Conservation (phyloP, 139 green algal species). For the Haematococcus lacustris region DNA sequence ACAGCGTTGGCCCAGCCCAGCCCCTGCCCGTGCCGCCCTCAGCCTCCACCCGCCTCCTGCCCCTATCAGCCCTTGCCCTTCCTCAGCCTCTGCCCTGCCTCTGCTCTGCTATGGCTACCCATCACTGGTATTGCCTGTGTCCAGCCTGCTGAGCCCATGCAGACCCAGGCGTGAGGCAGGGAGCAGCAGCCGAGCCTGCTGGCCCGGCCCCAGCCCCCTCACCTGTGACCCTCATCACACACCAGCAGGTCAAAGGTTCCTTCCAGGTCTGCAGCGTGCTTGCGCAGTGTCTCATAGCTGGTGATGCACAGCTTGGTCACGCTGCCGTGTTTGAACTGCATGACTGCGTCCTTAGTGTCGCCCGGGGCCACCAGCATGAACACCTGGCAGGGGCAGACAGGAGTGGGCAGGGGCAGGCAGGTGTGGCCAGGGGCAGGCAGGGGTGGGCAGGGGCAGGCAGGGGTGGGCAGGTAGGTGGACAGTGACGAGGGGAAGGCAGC, state of each 20-base stretch:
- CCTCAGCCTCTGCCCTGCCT: too few relatives aligned
- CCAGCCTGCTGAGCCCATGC: too few relatives aligned
- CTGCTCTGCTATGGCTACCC: too few relatives aligned
- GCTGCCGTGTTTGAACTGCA: background rate
- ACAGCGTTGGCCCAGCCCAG: too few relatives aligned
- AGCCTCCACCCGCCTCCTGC: too few relatives aligned
- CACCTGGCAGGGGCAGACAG: background rate
- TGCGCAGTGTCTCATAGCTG: constrained; percentile 42
- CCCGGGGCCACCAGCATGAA: background rate
- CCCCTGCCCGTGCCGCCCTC: too few relatives aligned
- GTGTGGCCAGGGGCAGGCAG: background rate
- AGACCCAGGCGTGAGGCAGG: too few relatives aligned
- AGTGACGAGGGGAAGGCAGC: background rate
- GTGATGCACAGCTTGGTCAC: constrained; percentile 18
- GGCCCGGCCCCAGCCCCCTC: too few relatives aligned
- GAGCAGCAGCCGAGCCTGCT: too few relatives aligned
- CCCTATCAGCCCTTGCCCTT: too few relatives aligned
- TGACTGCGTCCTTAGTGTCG: background rate
- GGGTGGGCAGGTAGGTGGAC: background rate
- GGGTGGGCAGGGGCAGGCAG: background rate
- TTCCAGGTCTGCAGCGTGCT: constrained; percentile 35
- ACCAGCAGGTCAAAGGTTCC: constrained; percentile 63
- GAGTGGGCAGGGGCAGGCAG: background rate
- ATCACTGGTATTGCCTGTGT: too few relatives aligned
- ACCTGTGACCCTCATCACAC: constrained; percentile 77